A percentile compares a stretch with the other conserved stretches of the same genome.
These are phyloP conservation scores for Penicillium glabrum DNA, from an alignment of 2,329 filamentous ascomycete species.

Conservation along the genomic window DNA sequence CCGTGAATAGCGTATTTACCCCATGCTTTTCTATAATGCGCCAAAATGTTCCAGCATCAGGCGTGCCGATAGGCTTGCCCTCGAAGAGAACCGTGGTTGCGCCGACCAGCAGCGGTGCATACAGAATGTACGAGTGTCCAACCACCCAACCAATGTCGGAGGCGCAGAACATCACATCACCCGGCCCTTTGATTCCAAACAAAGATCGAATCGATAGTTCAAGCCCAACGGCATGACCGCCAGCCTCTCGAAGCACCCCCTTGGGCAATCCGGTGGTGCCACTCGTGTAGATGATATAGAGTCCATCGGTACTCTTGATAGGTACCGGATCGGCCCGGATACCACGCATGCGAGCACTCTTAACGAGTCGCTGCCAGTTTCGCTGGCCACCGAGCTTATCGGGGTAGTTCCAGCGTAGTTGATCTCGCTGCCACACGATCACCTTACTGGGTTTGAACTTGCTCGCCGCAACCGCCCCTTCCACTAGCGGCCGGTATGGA, in stretches of 20 bases:
- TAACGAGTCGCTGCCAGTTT: conserved; percentile 75
- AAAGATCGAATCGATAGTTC: conserved; percentile 79
- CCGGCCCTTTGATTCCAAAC: conserved; percentile 78
- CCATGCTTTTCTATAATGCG: conserved; percentile 79
- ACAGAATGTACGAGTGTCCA: conserved; percentile 83
- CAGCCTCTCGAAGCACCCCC: conserved; percentile 78
- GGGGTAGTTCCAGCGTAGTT: conserved; percentile 72
- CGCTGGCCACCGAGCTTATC: conserved; percentile 67
- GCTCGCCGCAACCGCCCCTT: conserved; percentile 68
- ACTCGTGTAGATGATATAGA: conserved; percentile 92
- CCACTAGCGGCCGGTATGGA: conserved; percentile 74
- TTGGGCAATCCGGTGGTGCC: conserved; percentile 81
- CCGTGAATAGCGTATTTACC: conserved; percentile 81
- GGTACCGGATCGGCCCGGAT: conserved; percentile 73
- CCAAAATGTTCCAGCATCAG: conserved; percentile 86
- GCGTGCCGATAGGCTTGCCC: conserved; percentile 90
- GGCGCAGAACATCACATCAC: conserved; percentile 77
- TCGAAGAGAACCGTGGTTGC: conserved; percentile 87
- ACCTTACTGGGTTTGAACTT: conserved; percentile 70
- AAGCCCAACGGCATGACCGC: conserved; percentile 82
- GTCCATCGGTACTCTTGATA: conserved; percentile 70
- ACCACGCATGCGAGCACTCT: conserved; percentile 66
- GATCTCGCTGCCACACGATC: conserved; percentile 80
- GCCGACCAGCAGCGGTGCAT: conserved; percentile 80
- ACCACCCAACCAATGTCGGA: conserved; percentile 94